Conservation (phyloP, 2,329 filamentous ascomycete species). For the Tolypocladium cylindrosporum region DNA sequence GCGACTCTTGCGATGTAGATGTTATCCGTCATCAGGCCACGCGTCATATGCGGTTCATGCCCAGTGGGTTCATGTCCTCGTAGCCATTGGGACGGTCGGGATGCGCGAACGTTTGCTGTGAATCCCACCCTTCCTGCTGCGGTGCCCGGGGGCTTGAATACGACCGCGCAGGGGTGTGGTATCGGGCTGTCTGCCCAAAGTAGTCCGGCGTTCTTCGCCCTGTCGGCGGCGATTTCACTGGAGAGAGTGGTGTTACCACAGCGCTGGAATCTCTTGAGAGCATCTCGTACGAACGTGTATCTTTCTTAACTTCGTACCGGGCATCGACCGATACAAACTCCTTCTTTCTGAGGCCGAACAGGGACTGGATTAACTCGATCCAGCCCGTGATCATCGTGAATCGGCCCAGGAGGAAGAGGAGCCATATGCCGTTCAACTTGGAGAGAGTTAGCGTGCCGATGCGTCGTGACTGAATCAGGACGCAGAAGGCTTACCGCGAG, state of each 20-base stretch:
- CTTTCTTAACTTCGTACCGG: slow-evolving; percentile 47
- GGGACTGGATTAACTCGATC: slow-evolving; percentile 50
- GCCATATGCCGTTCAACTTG: slow-evolving; percentile 76
- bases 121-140: slow-evolving; percentile 30
- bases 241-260: slow-evolving; percentile 40
- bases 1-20: background rate
- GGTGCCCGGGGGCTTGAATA: slow-evolving; percentile 47
- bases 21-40: background rate
- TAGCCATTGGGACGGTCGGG: slow-evolving; percentile 15
- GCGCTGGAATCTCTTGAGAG: slow-evolving; percentile 49
- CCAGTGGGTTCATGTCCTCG: slow-evolving; percentile 41
- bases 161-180: slow-evolving; percentile 43
- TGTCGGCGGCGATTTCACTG: slow-evolving; percentile 22
- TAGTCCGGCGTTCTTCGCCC: slow-evolving; percentile 44
- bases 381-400: slow-evolving; percentile 81
- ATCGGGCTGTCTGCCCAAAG: slow-evolving; percentile 43
- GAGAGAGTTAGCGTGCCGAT: slow-evolving; percentile 12
- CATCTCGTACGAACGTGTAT: slow-evolving; percentile 72
- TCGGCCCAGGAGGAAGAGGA: slow-evolving; percentile 70
- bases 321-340: slow-evolving; percentile 91
- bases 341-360: slow-evolving; percentile 44
- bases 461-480: background rate
- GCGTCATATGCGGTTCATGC: slow-evolving; percentile 42
- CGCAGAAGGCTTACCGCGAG: slow-evolving; percentile 52
- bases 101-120: slow-evolving; percentile 27